phyloP scores from a whole-genome alignment of 768 basidiomycete genomes.

The Kwoniella sp. region DNA sequence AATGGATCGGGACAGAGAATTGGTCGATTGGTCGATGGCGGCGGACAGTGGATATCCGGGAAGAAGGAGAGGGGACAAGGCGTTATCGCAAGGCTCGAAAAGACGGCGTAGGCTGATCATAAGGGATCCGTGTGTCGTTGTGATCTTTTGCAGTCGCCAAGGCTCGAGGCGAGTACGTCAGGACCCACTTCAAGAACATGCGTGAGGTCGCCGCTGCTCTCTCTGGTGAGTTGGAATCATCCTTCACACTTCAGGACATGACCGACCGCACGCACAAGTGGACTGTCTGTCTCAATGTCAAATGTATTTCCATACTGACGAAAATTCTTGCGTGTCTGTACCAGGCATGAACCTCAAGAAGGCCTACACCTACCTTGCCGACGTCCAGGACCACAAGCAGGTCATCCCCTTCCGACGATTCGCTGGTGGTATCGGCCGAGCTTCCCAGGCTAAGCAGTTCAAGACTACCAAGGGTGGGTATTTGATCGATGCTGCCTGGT shows the following conservation, averaged over 20 bases:
- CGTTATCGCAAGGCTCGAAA: not conserved
- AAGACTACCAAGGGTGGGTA: conserved; percentile 91
- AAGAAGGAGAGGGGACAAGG: not conserved
- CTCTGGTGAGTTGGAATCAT: conserved; percentile 64
- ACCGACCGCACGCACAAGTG: too few species aligned
- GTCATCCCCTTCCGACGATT: conserved; percentile 95
- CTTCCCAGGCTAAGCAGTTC: conserved; percentile 94
- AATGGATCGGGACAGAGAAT: not conserved
- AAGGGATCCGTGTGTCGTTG: not conserved
- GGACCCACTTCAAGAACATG: conserved; percentile 99
- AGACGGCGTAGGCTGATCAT: conserved; percentile 19
- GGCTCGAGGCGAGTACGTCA: conserved; percentile 93
- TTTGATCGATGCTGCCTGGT: not conserved
- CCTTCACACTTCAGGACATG: too few species aligned
- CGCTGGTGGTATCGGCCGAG: conserved; percentile 90
- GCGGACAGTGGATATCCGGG: too few species aligned
- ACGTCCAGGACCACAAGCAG: conserved; percentile 95
- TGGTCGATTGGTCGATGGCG: too few species aligned
- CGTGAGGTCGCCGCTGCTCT: conserved; percentile 95
- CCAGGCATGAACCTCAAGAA: conserved; percentile 91
- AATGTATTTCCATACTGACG: not conserved
- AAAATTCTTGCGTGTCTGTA: not conserved
- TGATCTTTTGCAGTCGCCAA: conserved; percentile 68
- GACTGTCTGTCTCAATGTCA: not conserved
- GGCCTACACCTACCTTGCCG: conserved; percentile 90